Base-by-base conservation (phyloP, 176 grass and related monocot genomes). In the Dendrocalamus sinicus region DNA sequence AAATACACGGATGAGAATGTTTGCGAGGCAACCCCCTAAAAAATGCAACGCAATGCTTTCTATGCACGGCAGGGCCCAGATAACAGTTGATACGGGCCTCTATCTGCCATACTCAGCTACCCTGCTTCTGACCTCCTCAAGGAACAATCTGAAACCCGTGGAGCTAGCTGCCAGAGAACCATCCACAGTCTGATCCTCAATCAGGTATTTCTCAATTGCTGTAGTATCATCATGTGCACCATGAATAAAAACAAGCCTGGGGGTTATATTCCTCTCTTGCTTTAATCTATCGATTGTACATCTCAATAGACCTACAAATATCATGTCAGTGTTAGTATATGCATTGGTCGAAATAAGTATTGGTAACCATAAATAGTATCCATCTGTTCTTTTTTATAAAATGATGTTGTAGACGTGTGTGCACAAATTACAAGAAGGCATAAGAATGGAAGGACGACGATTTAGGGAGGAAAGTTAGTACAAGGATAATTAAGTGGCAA, bases 231-330 rank as follows among this genome's bases (percentile, higher is more conserved):
- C 88, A 83, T 77, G 89, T 12, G 93, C 96, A 50, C 96, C 93
- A 24, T 89, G 83, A 24, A 98, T 89, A 69, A 95, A 94, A 75
- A 74, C 24, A 63, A 95, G 86, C 58, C 86, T 95, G 46, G 96
- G 96, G 64, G 96, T 98, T 55, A 94, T 89, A 69, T 83, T 86
- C 74, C 93, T 92, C 66, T 94, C 91, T 57, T 95, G 86, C 81
- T 98, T 98, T 78, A 95, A 77, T 73, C 84, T 94, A 84, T 95
- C 77, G 20, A 98, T 72, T 30, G 78, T 84, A 61, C 81, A 90
- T 81, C 93, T 88, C 75, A 98, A 61, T 47, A 98, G 71, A 88
- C 96, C 96, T 98, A 52, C 67, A 59, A 86, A 77, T 5, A 23
- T 43, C 48, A 66, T 68, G 71, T 65, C 50, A 69, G 67, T 73